Evolutionary conservation across 352 stramenopile species (phyloP).

Genomic region (Phytophthora capsici): DNA sequence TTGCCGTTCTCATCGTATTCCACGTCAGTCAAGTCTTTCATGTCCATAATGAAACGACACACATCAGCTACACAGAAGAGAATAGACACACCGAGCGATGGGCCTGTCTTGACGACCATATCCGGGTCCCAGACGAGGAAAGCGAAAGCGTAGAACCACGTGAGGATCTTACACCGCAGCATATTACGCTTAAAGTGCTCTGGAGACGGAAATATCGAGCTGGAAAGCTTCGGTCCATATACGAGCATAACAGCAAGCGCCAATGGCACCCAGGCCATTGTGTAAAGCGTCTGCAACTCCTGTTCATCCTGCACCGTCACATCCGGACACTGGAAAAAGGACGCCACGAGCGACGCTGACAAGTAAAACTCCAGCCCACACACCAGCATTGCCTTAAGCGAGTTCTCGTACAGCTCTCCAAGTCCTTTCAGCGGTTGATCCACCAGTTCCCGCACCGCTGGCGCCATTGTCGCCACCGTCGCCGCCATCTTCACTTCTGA

Average conservation of each 20-base stretch:
- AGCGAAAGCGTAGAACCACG: constrained; percentile 62
- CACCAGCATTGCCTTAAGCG: constrained; percentile 68
- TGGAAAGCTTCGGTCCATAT: constrained; percentile 58
- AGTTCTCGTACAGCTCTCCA: constrained; percentile 52
- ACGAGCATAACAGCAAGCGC: constrained; percentile 50
- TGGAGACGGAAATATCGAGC: constrained; percentile 48
- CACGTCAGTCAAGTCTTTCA: constrained; percentile 69
- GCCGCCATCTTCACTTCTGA: constrained; percentile 24
- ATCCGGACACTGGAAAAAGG: constrained; percentile 76
- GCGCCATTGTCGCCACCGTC: constrained; percentile 15
- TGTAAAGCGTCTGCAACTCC: constrained; percentile 77
- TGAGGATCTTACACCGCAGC: constrained; percentile 72
- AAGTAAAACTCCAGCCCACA: constrained; percentile 75
- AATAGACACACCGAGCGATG: constrained; percentile 69
- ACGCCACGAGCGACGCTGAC: constrained; percentile 69
- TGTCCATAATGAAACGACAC: constrained; percentile 76
- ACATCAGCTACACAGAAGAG: constrained; percentile 77
- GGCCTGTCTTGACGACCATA: constrained; percentile 76
- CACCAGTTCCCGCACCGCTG: constrained; percentile 37
- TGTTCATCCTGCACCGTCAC: constrained; percentile 55
- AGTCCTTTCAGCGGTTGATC: constrained; percentile 49
- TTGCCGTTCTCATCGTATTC: constrained; percentile 65
- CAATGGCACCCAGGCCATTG: constrained; percentile 65
- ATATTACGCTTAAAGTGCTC: constrained; percentile 75
- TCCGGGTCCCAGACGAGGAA: constrained; percentile 76